phyloP scores from a whole-genome alignment of 2,329 filamentous ascomycete species.

The Neonectria ditissima region DNA sequence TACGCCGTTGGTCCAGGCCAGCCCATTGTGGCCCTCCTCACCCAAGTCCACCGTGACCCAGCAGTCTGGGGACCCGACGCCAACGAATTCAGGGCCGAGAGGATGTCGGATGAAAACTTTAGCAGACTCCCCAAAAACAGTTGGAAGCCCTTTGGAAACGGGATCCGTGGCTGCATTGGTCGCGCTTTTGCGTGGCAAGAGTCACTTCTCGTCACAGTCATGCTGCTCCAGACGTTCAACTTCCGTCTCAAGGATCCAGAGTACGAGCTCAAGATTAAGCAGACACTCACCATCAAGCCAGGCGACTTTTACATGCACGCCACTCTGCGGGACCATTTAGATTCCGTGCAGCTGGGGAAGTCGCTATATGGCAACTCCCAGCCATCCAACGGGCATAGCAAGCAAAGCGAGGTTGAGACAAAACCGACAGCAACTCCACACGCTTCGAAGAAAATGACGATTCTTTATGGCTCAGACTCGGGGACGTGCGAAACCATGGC shows the following conservation, averaged over 20 bases:
- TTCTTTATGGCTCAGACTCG: slow-evolving; percentile 76
- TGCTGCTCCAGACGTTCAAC: slow-evolving; percentile 76
- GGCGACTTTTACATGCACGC: slow-evolving; percentile 71
- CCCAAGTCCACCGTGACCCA: slow-evolving; percentile 66
- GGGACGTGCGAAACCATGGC: slow-evolving; percentile 77
- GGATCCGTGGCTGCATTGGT: slow-evolving; percentile 64
- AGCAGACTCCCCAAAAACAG: slow-evolving; percentile 52
- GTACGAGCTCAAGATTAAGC: slow-evolving; percentile 64
- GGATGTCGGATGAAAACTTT: slow-evolving; percentile 69
- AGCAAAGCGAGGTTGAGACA: neutral
- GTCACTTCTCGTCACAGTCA: slow-evolving; percentile 58
- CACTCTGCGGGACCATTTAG: slow-evolving; percentile 58
- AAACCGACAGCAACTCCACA: neutral
- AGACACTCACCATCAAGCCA: slow-evolving; percentile 70
- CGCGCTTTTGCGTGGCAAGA: slow-evolving; percentile 68
- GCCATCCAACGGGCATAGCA: slow-evolving; percentile 24
- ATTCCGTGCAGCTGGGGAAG: slow-evolving; percentile 54
- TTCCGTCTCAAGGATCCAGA: slow-evolving; percentile 69
- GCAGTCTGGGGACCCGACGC: slow-evolving; percentile 68
- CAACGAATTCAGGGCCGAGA: slow-evolving; percentile 68
- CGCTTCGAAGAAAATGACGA: slow-evolving; percentile 58
- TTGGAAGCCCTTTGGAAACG: slow-evolving; percentile 68
- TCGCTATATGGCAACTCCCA: slow-evolving; percentile 19
- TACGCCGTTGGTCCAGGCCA: slow-evolving; percentile 62
- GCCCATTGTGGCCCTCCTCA: slow-evolving; percentile 58